phyloP scores from a whole-genome alignment of 1,139 yeast genomes.

The Saccharomycopsis phalli region DNA sequence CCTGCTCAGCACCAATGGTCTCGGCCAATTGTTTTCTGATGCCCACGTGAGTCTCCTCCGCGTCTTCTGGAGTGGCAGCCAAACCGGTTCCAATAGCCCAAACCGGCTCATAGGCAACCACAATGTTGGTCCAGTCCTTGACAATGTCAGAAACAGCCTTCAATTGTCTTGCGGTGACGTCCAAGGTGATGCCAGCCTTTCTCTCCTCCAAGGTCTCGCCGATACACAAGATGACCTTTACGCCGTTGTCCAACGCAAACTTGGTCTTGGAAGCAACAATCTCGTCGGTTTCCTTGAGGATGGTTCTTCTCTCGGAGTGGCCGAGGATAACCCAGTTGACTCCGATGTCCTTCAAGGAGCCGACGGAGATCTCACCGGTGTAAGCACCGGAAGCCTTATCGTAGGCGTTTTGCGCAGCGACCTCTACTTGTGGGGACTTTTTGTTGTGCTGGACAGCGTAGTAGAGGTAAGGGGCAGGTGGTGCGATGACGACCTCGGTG shows the following conservation, averaged over 20 bases:
- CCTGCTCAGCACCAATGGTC: slow-evolving; percentile 71
- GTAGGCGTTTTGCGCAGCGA: slow-evolving; percentile 89
- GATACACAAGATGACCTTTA: slow-evolving; percentile 87
- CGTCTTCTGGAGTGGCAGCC: slow-evolving; percentile 97
- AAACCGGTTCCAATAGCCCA: slow-evolving; percentile 99
- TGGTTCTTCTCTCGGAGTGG: slow-evolving; percentile 97
- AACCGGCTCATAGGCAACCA: slow-evolving; percentile 97
- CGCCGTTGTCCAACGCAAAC: slow-evolving; percentile 83
- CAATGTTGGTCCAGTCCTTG: slow-evolving; percentile 86
- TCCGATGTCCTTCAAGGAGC: slow-evolving; percentile 83
- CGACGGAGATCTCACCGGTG: slow-evolving; percentile 95
- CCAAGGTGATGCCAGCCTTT: slow-evolving; percentile 76
- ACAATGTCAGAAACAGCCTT: slow-evolving; percentile 79
- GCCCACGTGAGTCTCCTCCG: slow-evolving; percentile 86
- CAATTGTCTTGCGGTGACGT: slow-evolving; percentile 84
- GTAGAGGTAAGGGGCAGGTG: slow-evolving; percentile 88
- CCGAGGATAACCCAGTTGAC: slow-evolving; percentile 95
- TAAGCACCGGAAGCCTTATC: slow-evolving; percentile 87
- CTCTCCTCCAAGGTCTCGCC: slow-evolving; percentile 97
- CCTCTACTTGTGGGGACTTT: slow-evolving; percentile 57
- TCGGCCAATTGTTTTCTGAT: slow-evolving; percentile 76
- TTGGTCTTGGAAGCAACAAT: slow-evolving; percentile 90
- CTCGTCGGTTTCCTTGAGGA: slow-evolving; percentile 85
- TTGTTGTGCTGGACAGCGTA: slow-evolving; percentile 63
- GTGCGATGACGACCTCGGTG: slow-evolving; percentile 85